phyloP scores from a whole-genome alignment of 1,284 basidiomycete genomes.

The Cryptococcus sp. region DNA sequence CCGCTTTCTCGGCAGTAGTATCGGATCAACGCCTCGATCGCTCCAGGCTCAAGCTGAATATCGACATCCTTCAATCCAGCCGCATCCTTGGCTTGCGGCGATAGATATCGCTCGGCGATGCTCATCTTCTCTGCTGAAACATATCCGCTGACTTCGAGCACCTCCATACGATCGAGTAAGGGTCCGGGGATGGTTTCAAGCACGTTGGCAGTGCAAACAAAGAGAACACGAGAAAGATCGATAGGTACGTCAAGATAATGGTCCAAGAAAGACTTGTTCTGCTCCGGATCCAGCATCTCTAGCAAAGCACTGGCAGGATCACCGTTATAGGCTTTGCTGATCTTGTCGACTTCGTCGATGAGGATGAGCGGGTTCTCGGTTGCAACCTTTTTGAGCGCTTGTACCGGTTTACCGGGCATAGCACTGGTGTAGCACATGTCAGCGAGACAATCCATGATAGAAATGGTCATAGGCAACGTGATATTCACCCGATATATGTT shows the following conservation, averaged over 20 bases:
- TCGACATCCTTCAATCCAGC: constrained; percentile 83
- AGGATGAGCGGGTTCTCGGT: constrained; percentile 95
- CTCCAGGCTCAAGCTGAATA: constrained; percentile 71
- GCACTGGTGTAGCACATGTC: constrained; percentile 59
- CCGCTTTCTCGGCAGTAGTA: constrained; percentile 98
- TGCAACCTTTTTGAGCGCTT: constrained; percentile 93
- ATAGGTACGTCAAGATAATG: constrained; percentile 99
- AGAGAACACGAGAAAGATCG: constrained; percentile 92
- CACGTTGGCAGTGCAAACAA: constrained; percentile 94
- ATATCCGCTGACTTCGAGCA: constrained; percentile 94
- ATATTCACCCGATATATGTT: constrained; percentile 81
- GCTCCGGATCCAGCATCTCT: constrained; percentile 98
- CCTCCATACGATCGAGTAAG: constrained; percentile 94
- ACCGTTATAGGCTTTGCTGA: constrained; percentile 87
- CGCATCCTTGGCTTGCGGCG: constrained; percentile 90
- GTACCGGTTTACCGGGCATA: constrained; percentile 96
- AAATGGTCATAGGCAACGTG: no score
- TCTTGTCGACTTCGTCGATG: constrained; percentile 99
- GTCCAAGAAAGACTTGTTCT: constrained; percentile 94
- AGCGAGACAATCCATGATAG: constrained; percentile 4
- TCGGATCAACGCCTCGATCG: constrained; percentile 88
- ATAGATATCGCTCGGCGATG: constrained; percentile 89
- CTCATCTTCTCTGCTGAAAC: constrained; percentile 94
- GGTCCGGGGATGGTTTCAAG: constrained; percentile 96
- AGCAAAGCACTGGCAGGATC: constrained; percentile 92